A percentile compares a stretch with the other conserved stretches of the same genome.
Conservation (phyloP, 225 moss, liverwort and hornwort species). For the Antitrichia curtipendula region DNA sequence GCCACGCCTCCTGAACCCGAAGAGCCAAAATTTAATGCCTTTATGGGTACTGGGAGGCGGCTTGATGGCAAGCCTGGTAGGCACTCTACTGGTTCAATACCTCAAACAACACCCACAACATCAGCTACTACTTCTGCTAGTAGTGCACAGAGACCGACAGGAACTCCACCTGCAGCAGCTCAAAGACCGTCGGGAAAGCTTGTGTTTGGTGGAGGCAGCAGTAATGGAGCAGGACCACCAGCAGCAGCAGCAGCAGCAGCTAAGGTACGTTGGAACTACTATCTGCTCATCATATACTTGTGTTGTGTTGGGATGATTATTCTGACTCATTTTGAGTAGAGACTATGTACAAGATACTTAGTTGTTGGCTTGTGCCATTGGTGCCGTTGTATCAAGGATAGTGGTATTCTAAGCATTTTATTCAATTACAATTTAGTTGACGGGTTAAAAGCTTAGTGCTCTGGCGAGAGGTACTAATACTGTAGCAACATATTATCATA, state of each 20-base stretch:
- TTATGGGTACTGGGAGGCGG: slow-evolving; percentile 72
- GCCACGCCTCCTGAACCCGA: slow-evolving; percentile 42
- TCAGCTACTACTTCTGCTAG: slow-evolving; percentile 10
- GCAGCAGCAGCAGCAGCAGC: slow-evolving; percentile 5
- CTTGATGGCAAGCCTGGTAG: slow-evolving; percentile 93
- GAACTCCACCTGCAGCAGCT: slow-evolving; percentile 39
- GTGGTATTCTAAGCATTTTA: neutral
- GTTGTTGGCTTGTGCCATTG: neutral
- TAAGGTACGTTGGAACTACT: slow-evolving; percentile 31
- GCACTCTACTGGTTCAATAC: slow-evolving; percentile 29
- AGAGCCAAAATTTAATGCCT: slow-evolving; percentile 75
- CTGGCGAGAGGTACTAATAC: neutral
- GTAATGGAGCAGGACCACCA: slow-evolving; percentile 22
- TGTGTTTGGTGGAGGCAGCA: slow-evolving; percentile 68
- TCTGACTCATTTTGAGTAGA: neutral
- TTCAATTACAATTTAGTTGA: neutral
- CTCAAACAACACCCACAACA: slow-evolving; percentile 12
- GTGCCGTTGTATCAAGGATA: neutral
- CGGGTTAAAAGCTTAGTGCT: neutral
- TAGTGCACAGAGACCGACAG: slow-evolving; percentile 36
- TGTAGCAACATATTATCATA: neutral
- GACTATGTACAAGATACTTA: neutral
- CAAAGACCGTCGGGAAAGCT: slow-evolving; percentile 83
- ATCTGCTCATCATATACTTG: neutral
- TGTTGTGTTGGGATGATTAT: neutral